Evolutionary conservation across 75 land plant genomes (phyloP).

Genomic region (Cryptomeria japonica): DNA sequence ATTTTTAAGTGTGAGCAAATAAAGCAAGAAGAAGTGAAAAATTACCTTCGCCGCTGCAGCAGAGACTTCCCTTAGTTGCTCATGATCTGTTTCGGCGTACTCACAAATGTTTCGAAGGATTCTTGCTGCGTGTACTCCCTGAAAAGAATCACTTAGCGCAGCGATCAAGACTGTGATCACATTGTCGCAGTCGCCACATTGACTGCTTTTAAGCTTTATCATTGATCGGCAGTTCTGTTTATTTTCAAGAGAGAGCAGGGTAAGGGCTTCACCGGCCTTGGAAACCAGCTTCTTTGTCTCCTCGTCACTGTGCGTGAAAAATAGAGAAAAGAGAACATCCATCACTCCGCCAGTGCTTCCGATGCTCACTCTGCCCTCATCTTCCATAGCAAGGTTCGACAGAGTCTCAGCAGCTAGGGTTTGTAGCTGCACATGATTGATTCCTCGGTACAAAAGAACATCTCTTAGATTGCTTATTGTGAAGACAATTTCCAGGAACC

Average conservation of each 20-base stretch:
- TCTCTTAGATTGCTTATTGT: constrained; percentile 73
- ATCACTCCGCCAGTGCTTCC: constrained; percentile 82
- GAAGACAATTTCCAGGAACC: constrained; percentile 69
- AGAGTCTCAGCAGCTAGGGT: constrained; percentile 60
- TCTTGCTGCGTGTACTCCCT: constrained; percentile 35
- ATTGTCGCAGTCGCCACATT: neutral
- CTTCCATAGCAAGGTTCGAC: constrained; percentile 68
- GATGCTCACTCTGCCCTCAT: constrained; percentile 57
- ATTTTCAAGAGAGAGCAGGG: constrained; percentile 64
- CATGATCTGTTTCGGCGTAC: constrained; percentile 34
- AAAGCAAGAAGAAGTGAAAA: too few species aligned
- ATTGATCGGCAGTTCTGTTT: constrained; percentile 47
- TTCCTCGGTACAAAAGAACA: constrained; percentile 14
- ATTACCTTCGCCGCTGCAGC: constrained; percentile 20
- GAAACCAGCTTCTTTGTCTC: constrained; percentile 24
- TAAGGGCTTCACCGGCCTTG: constrained; percentile 82
- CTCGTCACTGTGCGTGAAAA: constrained; percentile 22
- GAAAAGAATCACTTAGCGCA: constrained; percentile 21
- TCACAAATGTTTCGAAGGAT: constrained; percentile 65
- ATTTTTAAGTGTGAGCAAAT: too few species aligned
- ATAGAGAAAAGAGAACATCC: constrained; percentile 42
- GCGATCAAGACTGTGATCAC: constrained; percentile 22
- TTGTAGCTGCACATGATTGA: constrained; percentile 42
- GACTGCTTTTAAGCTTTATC: constrained; percentile 18
- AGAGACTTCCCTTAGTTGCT: constrained; percentile 21